Evolutionary conservation across 2,329 filamentous ascomycete genomes (phyloP).

Genomic region (Dendryphion nanum): DNA sequence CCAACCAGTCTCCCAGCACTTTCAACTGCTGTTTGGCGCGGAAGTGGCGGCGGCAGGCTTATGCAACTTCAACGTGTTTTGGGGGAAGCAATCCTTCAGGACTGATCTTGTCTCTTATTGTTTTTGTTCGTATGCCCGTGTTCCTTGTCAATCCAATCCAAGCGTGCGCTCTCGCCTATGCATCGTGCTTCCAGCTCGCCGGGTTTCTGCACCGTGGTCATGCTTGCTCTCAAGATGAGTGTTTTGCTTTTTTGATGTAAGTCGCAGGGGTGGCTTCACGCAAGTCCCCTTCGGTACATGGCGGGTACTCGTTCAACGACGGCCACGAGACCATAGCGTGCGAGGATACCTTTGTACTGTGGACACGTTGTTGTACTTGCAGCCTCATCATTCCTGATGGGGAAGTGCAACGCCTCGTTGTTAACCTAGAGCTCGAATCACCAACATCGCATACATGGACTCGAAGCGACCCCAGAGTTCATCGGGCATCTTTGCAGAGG

Average conservation of each 20-base stretch:
- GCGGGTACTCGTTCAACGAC: neutral
- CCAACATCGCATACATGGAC: too few relatives aligned
- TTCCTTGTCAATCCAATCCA: slow-evolving; percentile 3
- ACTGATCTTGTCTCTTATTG: too few relatives aligned
- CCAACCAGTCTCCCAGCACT: neutral
- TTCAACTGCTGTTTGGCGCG: slow-evolving; percentile 8
- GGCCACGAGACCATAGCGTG: too few relatives aligned
- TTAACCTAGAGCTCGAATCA: too few relatives aligned
- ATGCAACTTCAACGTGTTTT: slow-evolving; percentile 14
- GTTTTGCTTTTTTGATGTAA: slow-evolving; percentile 1
- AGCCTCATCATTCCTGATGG: neutral
- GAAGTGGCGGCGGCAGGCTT: slow-evolving; percentile 21
- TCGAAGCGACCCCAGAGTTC: too few relatives aligned
- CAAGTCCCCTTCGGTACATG: too few relatives aligned
- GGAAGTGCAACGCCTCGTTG: too few relatives aligned
- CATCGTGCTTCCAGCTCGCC: neutral
- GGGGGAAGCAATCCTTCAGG: too few relatives aligned
- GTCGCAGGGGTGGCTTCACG: neutral
- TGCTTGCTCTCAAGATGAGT: neutral
- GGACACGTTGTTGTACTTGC: neutral
- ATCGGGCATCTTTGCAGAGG: too few relatives aligned
- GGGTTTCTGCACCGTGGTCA: neutral
- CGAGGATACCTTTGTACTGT: too few relatives aligned
- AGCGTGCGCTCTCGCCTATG: neutral
- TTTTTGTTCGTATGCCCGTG: too few relatives aligned